Base-by-base conservation (phyloP, 768 basidiomycete species). In the Obba rivulosa region DNA sequence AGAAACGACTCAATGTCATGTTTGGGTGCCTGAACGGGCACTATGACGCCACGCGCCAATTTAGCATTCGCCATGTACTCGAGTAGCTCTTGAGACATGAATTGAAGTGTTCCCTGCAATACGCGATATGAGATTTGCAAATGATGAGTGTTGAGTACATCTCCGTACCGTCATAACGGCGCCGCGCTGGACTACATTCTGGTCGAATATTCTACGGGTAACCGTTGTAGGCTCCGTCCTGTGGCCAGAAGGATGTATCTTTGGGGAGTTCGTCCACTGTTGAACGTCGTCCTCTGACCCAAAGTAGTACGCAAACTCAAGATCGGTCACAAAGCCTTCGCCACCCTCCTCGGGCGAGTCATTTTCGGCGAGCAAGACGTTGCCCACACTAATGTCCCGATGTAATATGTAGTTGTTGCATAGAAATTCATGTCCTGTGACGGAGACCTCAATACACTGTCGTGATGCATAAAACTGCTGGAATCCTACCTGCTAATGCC, bases 71-170 rank as follows among this genome's bases (percentile, higher is more conserved):
- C 37, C 37, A 38, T 31, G 16, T 52, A 35, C 9, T 40, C 8
- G 0, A 55, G 50, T 1, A 43, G 44, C 3, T 21, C 24, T 2
- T 50, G 45, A 2, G 59, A 55, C 49, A 53, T 51, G 50, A 50
- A 61, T n/a, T 50, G 50, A 56, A 50, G 54, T 1, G 59, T 57
- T 10, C 59, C 59, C 58, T 60, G 22, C 14, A 44, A 41, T 13
- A 20, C 16, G 14, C 37, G 8, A 38, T 7, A 16, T 38, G 8
- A 38, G 16, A 8, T 20, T 4, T 5, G 20, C 37, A 38, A 20
- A 38, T n/a, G 4, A n/a, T 4, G n/a, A 38, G 7, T 38, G 37
- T 8, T 16, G 14, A 16, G n/a, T 5, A 38, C 5, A 20, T 5
- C 5, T n/a, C 8, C 37, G 37, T 5, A 38, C 37, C 37, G 37